Percentiles rank a stretch among this genome's conserved stretches.
Conservation (phyloP, 2,329 filamentous ascomycete species). For the Mollisiaceae sp. region DNA sequence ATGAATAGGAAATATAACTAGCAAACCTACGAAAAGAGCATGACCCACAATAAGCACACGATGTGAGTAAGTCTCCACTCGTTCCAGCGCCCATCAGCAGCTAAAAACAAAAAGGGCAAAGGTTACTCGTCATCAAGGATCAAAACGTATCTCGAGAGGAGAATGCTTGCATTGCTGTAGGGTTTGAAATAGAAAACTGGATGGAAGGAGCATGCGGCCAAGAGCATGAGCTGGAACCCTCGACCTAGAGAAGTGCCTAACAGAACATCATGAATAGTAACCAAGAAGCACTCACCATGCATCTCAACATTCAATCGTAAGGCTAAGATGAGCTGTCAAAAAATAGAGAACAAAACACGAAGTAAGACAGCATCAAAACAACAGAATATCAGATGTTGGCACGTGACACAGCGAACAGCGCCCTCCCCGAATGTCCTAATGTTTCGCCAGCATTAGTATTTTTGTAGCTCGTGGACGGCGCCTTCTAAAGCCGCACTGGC, state of each 20-base stretch:
- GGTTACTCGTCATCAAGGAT: too few relatives aligned
- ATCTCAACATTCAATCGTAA: neutral
- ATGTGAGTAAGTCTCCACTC: too few relatives aligned
- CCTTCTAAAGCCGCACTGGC: neutral
- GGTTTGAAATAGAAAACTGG: neutral
- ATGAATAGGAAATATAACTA: too few relatives aligned
- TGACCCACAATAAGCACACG: too few relatives aligned
- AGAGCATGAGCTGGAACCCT: neutral
- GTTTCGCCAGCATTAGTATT: neutral
- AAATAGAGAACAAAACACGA: neutral
- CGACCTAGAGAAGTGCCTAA: neutral
- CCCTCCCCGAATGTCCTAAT: neutral
- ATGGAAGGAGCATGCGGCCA: neutral
- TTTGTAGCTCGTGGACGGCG: neutral
- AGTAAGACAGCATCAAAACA: slow-evolving; percentile 5
- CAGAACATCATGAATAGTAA: neutral
- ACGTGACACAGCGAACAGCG: neutral
- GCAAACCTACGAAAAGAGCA: too few relatives aligned
- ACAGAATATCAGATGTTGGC: neutral
- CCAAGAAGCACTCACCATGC: neutral
- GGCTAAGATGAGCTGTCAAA: neutral
- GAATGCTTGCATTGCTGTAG: too few relatives aligned
- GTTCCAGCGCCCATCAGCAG: too few relatives aligned
- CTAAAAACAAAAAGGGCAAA: too few relatives aligned
- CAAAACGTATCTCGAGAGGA: too few relatives aligned